phyloP scores from a whole-genome alignment of 352 stramenopile species.

The Phytophthora foliorum region DNA sequence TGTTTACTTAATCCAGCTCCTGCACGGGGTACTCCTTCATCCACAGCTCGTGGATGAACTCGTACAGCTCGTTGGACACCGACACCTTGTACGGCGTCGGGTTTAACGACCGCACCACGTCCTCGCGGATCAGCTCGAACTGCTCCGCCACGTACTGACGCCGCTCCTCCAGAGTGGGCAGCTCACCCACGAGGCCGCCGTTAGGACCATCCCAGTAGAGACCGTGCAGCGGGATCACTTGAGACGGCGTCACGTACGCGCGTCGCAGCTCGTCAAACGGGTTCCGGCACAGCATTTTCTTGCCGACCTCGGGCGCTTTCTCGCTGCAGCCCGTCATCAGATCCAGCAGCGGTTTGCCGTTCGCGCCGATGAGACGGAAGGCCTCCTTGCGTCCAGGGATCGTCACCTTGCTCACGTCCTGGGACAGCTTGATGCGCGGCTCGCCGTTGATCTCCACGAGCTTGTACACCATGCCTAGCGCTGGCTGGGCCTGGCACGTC shows the following conservation, averaged over 20 bases:
- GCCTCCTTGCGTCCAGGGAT: conserved; percentile 92
- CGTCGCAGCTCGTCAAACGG: conserved; percentile 97
- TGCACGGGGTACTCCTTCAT: conserved; percentile 91
- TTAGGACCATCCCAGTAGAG: conserved; percentile 93
- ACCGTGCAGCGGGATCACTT: conserved; percentile 91
- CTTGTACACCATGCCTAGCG: conserved; percentile 99
- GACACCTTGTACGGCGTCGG: conserved; percentile 97
- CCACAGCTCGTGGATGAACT: conserved; percentile 98
- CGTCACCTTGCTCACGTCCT: conserved; percentile 97
- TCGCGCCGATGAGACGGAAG: conserved; percentile 92
- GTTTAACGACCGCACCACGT: conserved; percentile 96
- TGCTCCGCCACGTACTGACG: conserved; percentile 92
- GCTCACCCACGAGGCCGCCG: conserved; percentile 66
- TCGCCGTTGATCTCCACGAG: conserved; percentile 97
- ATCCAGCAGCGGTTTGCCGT: conserved; percentile 91
- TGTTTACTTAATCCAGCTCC: conserved; percentile 71
- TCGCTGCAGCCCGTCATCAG: conserved; percentile 92
- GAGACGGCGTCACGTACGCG: conserved; percentile 93
- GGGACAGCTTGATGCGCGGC: conserved; percentile 98
- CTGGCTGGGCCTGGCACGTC: conserved; percentile 98
- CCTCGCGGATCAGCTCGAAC: conserved; percentile 94
- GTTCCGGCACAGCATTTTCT: conserved; percentile 95
- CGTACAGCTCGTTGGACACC: conserved; percentile 86
- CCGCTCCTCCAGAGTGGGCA: conserved; percentile 84
- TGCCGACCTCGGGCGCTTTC: conserved; percentile 78